A percentile compares a stretch with the other conserved stretches of the same genome.
These are phyloP conservation scores for Rhodotorula sp. DNA, from an alignment of 1,284 basidiomycete genomes.

Conservation along the genomic window DNA sequence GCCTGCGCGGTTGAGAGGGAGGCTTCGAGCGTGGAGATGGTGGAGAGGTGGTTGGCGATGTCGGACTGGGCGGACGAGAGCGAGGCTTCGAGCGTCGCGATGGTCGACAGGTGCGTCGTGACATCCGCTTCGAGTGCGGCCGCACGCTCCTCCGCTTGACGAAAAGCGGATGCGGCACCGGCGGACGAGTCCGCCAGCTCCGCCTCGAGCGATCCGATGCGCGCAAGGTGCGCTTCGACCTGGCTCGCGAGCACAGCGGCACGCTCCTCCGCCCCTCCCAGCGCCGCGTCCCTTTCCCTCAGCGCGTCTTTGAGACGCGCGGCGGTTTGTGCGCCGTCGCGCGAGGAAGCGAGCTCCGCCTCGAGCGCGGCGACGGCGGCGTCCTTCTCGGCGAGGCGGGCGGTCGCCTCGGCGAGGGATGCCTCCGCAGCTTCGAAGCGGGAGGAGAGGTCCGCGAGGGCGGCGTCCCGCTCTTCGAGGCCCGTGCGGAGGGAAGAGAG, in stretches of 20 bases:
- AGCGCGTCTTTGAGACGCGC: background rate
- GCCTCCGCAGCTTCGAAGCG: background rate
- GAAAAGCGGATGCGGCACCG: background rate
- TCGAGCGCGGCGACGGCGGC: background rate
- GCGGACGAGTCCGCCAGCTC: background rate
- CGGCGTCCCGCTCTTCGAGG: background rate
- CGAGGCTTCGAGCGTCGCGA: constrained; percentile 2
- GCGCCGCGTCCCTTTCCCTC: background rate
- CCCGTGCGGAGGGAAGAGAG: background rate
- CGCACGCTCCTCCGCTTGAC: constrained; percentile 17
- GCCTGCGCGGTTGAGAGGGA: background rate
- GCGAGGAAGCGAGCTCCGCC: background rate
- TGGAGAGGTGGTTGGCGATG: constrained; percentile 5
- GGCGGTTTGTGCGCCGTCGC: background rate
- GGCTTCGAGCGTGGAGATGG: constrained; percentile 11
- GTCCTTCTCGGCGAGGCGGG: background rate
- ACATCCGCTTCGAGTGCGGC: background rate
- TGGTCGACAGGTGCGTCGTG: background rate
- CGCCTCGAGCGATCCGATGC: background rate
- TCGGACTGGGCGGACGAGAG: too few relatives aligned
- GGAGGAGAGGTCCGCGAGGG: background rate
- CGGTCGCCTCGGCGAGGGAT: background rate
- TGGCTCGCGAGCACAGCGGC: background rate
- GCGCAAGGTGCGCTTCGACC: background rate
- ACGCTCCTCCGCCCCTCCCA: background rate